Base-by-base conservation (phyloP, 169 alveolate genomes). In the Toxoplasma gondii region DNA sequence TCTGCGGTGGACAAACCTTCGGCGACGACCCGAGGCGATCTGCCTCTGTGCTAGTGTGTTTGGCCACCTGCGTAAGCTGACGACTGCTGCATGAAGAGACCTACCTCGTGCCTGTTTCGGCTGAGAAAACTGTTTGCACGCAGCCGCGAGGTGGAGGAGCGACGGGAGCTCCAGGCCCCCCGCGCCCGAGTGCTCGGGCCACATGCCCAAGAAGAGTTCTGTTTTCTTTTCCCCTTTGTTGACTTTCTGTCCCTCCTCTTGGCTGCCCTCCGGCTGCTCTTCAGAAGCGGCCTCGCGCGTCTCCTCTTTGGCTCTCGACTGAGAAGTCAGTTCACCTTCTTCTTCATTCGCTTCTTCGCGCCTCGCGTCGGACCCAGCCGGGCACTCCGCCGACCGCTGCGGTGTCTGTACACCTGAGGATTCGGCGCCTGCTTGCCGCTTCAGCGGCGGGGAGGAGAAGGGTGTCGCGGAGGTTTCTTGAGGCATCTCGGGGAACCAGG, bases 121-220 rank as follows among this genome's bases (percentile, higher is more conserved):
- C 64, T 38, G 4, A 0, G 53, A 9, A 12, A 82, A 82, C 64
- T 41, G 1, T 49, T 82, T 82, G 67, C 90, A 38, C 4, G 90
- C 90, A 12, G 90, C 90, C n/a, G 90, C 90, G 69, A 39, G 41
- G 31, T 41, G 64, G 38, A 41, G 90, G 12, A 82, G 90, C 17
- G 90, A 82, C 36, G 90, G 90, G 34, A 16, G 39, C 44, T 74
- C 84, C 45, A 74, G 84, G 44, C 45, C 19, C 12, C 84, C 84
- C 39, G 84, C 43, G 44, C 4, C 67, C 31, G 69, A 24, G 90
- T 7, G 5, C 67, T 7, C 58, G 39, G 41, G 38, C 90, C 90
- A 27, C 84, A 74, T 5, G 1, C 84, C 39, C 39, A 74, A 12
- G 84, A 74, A 74, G 41, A 74, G 84, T 4, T 74, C 84, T 17